Evolutionary conservation across 345 rosid genomes (phyloP).

Genomic region (Populus pruinosa): DNA sequence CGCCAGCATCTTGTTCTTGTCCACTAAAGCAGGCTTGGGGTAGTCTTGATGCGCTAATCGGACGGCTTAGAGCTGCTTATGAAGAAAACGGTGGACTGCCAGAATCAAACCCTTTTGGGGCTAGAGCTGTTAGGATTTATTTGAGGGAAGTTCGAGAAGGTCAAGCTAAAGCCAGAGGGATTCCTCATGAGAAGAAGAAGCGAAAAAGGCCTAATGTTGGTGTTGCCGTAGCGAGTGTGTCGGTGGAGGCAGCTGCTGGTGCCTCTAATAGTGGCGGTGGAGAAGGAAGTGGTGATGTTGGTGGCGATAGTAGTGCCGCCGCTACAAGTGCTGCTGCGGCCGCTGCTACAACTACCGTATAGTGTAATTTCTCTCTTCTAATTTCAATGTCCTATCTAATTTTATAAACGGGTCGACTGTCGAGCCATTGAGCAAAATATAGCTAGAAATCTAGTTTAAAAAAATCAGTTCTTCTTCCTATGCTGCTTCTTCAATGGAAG

Average conservation of each 20-base stretch:
- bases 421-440: slow-evolving; percentile 1
- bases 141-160: slow-evolving; percentile 31
- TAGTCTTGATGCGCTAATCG: slow-evolving; percentile 33
- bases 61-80: slow-evolving; percentile 30
- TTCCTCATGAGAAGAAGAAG: slow-evolving; percentile 37
- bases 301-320: not conserved
- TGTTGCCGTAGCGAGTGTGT: not conserved
- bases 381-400: slow-evolving; percentile 2
- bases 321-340: not conserved
- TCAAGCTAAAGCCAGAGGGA: slow-evolving; percentile 33
- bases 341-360: slow-evolving; percentile 27
- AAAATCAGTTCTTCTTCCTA: not conserved
- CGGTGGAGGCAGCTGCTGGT: not conserved
- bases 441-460: not conserved
- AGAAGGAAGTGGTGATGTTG: not conserved
- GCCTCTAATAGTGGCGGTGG: not conserved
- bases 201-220: slow-evolving; percentile 15
- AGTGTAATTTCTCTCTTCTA: not conserved
- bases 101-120: slow-evolving; percentile 34
- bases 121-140: slow-evolving; percentile 32
- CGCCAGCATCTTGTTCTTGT: slow-evolving; percentile 31
- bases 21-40: slow-evolving; percentile 37
- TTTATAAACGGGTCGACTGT: not conserved
- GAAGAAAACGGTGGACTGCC: slow-evolving; percentile 32
- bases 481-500: not conserved